Percentiles rank a stretch among this genome's conserved stretches.
Evolutionary conservation across 108 stramenopile species (phyloP).

Genomic region (Skeletonema tropicum): DNA sequence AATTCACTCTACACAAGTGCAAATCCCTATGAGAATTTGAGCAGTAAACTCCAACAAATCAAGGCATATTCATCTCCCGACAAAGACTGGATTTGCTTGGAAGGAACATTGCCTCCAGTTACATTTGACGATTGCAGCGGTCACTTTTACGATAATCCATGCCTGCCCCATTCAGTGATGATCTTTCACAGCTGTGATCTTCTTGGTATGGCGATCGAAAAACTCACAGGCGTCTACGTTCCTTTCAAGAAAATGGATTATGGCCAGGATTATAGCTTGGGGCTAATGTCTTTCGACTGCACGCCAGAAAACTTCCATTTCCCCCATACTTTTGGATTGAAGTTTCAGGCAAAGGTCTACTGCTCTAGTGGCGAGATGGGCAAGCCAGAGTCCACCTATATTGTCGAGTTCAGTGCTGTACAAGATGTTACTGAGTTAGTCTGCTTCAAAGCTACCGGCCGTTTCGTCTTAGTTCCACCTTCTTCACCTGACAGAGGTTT

Average conservation of each 20-base stretch:
- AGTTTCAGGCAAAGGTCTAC: slow-evolving; percentile 28
- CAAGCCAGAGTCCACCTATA: slow-evolving; percentile 21
- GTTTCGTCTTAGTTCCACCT: slow-evolving; percentile 4
- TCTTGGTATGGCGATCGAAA: slow-evolving; percentile 26
- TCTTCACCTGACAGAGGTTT: neutral
- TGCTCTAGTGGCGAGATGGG: slow-evolving; percentile 22
- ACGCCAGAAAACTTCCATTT: slow-evolving; percentile 30
- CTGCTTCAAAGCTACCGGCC: slow-evolving; percentile 29
- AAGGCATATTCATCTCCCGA: slow-evolving; percentile 9
- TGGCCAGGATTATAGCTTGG: slow-evolving; percentile 11
- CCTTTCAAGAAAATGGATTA: slow-evolving; percentile 17
- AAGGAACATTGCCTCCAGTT: slow-evolving; percentile 20
- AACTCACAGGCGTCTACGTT: slow-evolving; percentile 21
- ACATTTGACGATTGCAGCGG: slow-evolving; percentile 27
- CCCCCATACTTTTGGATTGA: slow-evolving; percentile 15
- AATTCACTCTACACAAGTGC: neutral
- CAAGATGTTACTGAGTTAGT: slow-evolving; percentile 9
- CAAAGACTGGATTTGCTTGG: slow-evolving; percentile 25
- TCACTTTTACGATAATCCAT: slow-evolving; percentile 26
- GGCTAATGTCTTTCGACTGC: slow-evolving; percentile 23
- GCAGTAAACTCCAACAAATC: slow-evolving; percentile 8
- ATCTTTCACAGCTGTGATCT: slow-evolving; percentile 33
- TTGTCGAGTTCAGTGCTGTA: slow-evolving; percentile 17
- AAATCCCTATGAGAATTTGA: slow-evolving; percentile 13
- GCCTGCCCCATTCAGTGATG: slow-evolving; percentile 39